These are phyloP conservation scores for Wickerhamomyces silvicola DNA, from an alignment of 805 yeast genomes.

Conservation along the genomic window DNA sequence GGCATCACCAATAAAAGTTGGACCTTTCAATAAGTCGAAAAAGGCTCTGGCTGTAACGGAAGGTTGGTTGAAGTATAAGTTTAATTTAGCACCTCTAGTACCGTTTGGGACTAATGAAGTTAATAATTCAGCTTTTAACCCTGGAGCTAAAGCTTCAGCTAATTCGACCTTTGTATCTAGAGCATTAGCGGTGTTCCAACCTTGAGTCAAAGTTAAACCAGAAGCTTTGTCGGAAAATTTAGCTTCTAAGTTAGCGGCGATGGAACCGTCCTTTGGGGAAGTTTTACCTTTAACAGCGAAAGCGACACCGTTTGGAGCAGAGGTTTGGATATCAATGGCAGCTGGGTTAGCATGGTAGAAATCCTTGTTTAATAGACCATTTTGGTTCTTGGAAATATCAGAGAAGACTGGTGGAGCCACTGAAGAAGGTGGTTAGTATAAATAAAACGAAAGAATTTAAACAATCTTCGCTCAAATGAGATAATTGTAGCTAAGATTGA, in stretches of 20 bases:
- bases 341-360: conserved; percentile 90
- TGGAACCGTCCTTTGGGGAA: conserved; percentile 69
- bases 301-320: conserved; percentile 93
- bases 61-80: conserved; percentile 87
- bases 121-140: conserved; percentile 87
- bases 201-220: conserved; percentile 92
- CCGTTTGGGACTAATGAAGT: conserved; percentile 84
- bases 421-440: conserved; percentile 15
- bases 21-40: conserved; percentile 93
- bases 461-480: too few species aligned
- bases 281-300: conserved; percentile 92
- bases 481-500: too few species aligned
- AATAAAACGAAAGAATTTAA: not conserved
- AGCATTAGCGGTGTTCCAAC: conserved; percentile 93
- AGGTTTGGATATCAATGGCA: conserved; percentile 81
- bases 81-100: conserved; percentile 81
- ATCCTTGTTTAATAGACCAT: conserved; percentile 84
- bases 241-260: conserved; percentile 86
- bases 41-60: conserved; percentile 90
- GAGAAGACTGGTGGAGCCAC: conserved; percentile 89
- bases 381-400: conserved; percentile 88
- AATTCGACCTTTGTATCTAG: conserved; percentile 91
- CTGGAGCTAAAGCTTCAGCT: conserved; percentile 87
- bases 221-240: conserved; percentile 88
- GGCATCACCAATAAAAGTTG: conserved; percentile 90